Evolutionary conservation across 2,329 filamentous ascomycete genomes (phyloP).

Genomic region (Ilyonectria destructans): DNA sequence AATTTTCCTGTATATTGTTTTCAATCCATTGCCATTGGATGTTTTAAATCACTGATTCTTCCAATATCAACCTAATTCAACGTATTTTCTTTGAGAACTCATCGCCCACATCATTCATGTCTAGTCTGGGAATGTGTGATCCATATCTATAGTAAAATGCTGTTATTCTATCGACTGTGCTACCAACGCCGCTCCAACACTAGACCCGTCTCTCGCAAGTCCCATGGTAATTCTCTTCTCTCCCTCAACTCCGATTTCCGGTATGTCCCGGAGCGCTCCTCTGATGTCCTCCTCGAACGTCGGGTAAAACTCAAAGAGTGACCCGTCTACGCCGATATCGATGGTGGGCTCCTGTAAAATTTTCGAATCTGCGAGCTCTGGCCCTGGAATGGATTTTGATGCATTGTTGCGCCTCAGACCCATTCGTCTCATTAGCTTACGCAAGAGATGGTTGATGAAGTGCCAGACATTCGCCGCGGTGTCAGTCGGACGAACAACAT

Average conservation of each 20-base stretch:
- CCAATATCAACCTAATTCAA: background rate
- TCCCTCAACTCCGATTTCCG: conserved; percentile 56
- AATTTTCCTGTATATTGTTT: no score
- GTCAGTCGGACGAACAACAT: background rate
- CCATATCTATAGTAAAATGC: background rate
- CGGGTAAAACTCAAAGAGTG: conserved; percentile 81
- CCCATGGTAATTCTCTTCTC: conserved; percentile 79
- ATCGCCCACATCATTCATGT: background rate
- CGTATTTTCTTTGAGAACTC: background rate
- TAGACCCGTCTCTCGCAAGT: conserved; percentile 81
- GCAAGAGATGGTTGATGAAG: background rate
- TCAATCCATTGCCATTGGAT: no score
- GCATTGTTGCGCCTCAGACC: background rate
- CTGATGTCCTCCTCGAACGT: conserved; percentile 78
- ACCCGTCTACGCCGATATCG: conserved; percentile 82
- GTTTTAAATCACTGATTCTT: no score
- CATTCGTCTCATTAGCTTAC: background rate
- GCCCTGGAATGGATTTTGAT: background rate
- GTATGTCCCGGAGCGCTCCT: conserved; percentile 71
- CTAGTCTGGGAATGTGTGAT: background rate
- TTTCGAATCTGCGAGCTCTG: background rate
- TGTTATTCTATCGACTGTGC: conserved; percentile 15
- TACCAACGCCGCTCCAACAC: conserved; percentile 81
- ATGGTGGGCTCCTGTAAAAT: conserved; percentile 53
- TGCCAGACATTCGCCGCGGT: background rate